Percentiles rank a stretch among this genome's conserved stretches.
These are phyloP conservation scores for Fusarium haematococcum DNA, from an alignment of 2,329 filamentous ascomycete genomes.

Conservation along the genomic window DNA sequence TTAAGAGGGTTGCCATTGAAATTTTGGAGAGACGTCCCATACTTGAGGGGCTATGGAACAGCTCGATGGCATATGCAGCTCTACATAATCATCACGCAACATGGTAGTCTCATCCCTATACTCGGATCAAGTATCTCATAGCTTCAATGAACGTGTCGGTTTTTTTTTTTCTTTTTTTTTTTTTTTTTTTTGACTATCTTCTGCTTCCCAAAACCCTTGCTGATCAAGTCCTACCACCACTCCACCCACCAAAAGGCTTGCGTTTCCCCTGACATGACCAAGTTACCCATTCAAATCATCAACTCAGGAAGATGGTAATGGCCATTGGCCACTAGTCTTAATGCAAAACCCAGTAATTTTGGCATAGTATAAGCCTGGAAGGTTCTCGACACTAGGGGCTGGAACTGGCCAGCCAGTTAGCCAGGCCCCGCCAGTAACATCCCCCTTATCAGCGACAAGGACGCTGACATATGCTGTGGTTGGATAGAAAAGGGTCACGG, in stretches of 20 bases:
- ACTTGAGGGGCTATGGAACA: slow-evolving; percentile 5
- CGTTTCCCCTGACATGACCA: background rate
- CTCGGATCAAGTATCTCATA: background rate
- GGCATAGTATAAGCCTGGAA: background rate
- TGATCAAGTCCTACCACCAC: background rate
- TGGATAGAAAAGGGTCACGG: too few species aligned
- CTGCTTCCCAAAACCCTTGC: background rate
- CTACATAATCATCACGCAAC: background rate
- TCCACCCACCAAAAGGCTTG: background rate
- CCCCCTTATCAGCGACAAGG: too few species aligned
- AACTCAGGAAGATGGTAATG: background rate
- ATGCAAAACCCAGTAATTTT: background rate
- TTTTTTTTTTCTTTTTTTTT: background rate
- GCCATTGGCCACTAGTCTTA: background rate
- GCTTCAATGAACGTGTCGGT: background rate
- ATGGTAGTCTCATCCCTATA: background rate
- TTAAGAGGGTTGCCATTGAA: background rate
- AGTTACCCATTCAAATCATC: background rate
- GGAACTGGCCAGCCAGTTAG: too few species aligned
- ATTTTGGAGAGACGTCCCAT: background rate
- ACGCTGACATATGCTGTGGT: too few species aligned
- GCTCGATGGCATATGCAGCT: background rate
- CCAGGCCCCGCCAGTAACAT: too few species aligned
- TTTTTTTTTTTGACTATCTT: background rate
- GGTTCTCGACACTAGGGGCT: too few species aligned